Evolutionary conservation across 768 basidiomycete species (phyloP).

Genomic region (Suillus tomentosus): DNA sequence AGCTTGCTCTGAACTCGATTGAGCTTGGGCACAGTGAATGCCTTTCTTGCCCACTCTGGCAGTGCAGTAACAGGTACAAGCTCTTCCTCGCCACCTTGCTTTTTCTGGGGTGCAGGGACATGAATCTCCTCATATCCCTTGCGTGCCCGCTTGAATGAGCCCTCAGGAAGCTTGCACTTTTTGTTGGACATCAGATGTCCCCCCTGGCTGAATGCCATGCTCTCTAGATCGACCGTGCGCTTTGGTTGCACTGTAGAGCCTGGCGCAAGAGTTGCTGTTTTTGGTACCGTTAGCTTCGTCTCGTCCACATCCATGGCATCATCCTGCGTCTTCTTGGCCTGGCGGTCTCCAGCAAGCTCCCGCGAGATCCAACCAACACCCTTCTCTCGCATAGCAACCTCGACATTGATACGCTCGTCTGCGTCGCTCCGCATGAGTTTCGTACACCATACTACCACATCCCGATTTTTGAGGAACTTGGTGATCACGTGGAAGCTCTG

Average conservation of each 20-base stretch:
- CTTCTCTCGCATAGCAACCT: slow-evolving; percentile 98
- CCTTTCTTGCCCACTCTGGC: slow-evolving; percentile 85
- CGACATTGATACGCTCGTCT: slow-evolving; percentile 88
- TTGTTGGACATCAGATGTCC: slow-evolving; percentile 99
- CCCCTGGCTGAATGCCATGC: slow-evolving; percentile 95
- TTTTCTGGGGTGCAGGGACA: slow-evolving; percentile 88
- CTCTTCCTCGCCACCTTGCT: slow-evolving; percentile 62
- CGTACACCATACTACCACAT: slow-evolving; percentile 97
- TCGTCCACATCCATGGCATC: slow-evolving; percentile 85
- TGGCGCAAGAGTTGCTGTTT: slow-evolving; percentile 84
- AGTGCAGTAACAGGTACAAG: slow-evolving; percentile 70
- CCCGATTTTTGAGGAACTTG: slow-evolving; percentile 92
- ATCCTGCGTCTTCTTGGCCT: slow-evolving; percentile 47
- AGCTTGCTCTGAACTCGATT: slow-evolving; percentile 94
- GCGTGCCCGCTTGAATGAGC: slow-evolving; percentile 93
- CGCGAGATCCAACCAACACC: slow-evolving; percentile 94
- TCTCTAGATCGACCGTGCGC: slow-evolving; percentile 83
- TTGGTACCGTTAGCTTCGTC: slow-evolving; percentile 56
- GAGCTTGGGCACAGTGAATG: slow-evolving; percentile 79
- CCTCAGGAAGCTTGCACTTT: slow-evolving; percentile 96
- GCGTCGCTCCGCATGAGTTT: slow-evolving; percentile 89
- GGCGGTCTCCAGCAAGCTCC: slow-evolving; percentile 82
- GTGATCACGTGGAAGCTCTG: slow-evolving; percentile 88
- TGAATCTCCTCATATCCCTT: slow-evolving; percentile 99
- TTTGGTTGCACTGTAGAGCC: slow-evolving; percentile 89